phyloP scores from a whole-genome alignment of 1,139 yeast genomes.

The Yamadazyma atlantica region DNA sequence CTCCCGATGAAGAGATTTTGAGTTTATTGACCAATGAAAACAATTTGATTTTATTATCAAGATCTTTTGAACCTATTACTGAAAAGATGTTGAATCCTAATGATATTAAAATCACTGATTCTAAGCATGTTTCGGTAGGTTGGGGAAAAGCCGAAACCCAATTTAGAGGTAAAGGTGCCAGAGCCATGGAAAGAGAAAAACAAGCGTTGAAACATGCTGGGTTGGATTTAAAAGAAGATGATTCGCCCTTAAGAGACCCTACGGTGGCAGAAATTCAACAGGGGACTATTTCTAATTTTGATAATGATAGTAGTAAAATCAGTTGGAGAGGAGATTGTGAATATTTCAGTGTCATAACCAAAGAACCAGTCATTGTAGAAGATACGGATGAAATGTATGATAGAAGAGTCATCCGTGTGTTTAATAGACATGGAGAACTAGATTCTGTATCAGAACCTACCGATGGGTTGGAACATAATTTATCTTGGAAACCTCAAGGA shows the following conservation, averaged over 20 bases:
- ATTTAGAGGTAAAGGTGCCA: slow-evolving; percentile 91
- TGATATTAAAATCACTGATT: slow-evolving; percentile 60
- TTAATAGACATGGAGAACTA: slow-evolving; percentile 72
- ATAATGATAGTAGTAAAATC: slow-evolving; percentile 44
- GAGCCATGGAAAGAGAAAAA: slow-evolving; percentile 69
- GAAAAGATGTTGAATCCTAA: slow-evolving; percentile 59
- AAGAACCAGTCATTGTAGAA: slow-evolving; percentile 51
- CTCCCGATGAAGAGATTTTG: slow-evolving; percentile 86
- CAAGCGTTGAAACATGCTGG: slow-evolving; percentile 67
- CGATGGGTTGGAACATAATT: slow-evolving; percentile 68
- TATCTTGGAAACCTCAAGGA: slow-evolving; percentile 93
- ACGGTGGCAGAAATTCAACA: slow-evolving; percentile 75
- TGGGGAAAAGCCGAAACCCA: slow-evolving; percentile 99
- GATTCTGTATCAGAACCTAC: slow-evolving; percentile 91
- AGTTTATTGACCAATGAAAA: slow-evolving; percentile 65
- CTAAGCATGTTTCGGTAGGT: slow-evolving; percentile 92
- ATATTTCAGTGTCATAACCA: slow-evolving; percentile 66
- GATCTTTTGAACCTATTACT: slow-evolving; percentile 76
- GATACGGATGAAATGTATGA: slow-evolving; percentile 41
- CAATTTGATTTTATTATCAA: slow-evolving; percentile 65
- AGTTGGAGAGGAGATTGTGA: slow-evolving; percentile 98
- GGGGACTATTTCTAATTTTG: slow-evolving; percentile 62
- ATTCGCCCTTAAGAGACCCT: slow-evolving; percentile 74
- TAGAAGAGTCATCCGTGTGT: slow-evolving; percentile 84
- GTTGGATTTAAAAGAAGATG: slow-evolving; percentile 57